Conservation (phyloP, 2,329 filamentous ascomycete species). For the Cladophialophora yegresii region DNA sequence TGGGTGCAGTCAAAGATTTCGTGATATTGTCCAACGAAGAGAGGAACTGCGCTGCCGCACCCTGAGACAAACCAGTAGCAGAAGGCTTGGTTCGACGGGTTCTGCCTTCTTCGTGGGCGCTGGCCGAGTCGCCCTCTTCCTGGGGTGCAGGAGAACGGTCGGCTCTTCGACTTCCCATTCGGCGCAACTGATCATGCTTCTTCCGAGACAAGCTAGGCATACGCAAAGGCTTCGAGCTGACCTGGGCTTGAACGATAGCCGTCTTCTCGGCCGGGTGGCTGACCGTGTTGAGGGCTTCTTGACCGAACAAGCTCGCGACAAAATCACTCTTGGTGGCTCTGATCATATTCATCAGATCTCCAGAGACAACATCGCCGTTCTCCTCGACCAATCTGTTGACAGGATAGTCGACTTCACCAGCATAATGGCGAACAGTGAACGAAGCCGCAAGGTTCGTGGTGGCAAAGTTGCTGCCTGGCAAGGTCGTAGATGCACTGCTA, state of each 20-base stretch:
- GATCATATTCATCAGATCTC: conserved; percentile 92
- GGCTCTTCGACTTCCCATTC: conserved; percentile 46
- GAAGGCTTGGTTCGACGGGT: conserved; percentile 43
- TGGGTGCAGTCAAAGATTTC: conserved; percentile 76
- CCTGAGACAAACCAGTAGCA: conserved; percentile 61
- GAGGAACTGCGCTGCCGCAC: conserved; percentile 89
- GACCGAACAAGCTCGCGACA: conserved; percentile 87
- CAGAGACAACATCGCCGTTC: conserved; percentile 93
- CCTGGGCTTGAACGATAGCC: conserved; percentile 91
- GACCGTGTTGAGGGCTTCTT: conserved; percentile 88
- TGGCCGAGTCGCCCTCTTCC: conserved; percentile 42
- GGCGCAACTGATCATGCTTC: conserved; percentile 62
- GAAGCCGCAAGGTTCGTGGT: conserved; percentile 76
- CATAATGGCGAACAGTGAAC: conserved; percentile 93
- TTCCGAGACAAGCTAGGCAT: conserved; percentile 88
- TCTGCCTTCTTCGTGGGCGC: conserved; percentile 18
- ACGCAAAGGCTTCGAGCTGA: conserved; percentile 91
- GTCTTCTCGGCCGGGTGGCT: conserved; percentile 88
- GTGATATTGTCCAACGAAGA: conserved; percentile 87
- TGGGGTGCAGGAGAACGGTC: conserved; percentile 43
- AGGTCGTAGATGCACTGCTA: conserved; percentile 69
- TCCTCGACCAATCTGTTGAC: conserved; percentile 86
- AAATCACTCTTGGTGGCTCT: conserved; percentile 86
- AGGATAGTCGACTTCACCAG: conserved; percentile 93
- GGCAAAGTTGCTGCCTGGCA: conserved; percentile 86